Percentiles rank a stretch among this genome's conserved stretches.
Conservation (phyloP, 805 yeast species). For the Zygoascus flipseniorum region DNA sequence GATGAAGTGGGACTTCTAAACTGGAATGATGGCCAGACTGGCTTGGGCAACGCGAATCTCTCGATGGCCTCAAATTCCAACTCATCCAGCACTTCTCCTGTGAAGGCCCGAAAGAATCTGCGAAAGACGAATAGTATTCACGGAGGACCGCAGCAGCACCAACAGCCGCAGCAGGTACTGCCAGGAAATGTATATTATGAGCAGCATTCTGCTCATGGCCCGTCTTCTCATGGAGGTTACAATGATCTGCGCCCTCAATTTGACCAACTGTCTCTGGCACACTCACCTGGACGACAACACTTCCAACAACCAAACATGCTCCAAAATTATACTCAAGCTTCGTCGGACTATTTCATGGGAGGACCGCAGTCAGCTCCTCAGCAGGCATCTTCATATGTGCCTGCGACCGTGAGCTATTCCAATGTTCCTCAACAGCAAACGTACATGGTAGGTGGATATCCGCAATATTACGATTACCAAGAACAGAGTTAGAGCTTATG, state of each 20-base stretch:
- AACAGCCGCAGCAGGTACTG: neutral
- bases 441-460: neutral
- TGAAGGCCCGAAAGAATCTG: neutral
- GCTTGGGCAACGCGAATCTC: neutral
- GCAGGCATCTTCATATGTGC: neutral
- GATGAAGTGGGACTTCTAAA: constrained; percentile 75
- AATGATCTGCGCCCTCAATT: neutral
- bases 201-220: neutral
- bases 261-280: neutral
- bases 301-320: neutral
- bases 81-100: neutral
- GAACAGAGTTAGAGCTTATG: neutral
- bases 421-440: neutral
- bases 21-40: neutral
- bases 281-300: neutral
- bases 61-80: neutral
- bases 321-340: neutral
- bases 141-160: constrained; percentile 6
- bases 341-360: neutral
- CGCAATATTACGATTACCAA: neutral
- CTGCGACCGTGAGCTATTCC: neutral
- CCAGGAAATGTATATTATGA: neutral
- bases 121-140: neutral
- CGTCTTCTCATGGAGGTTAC: neutral
- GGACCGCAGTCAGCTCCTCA: neutral